Percentiles rank a stretch among this genome's conserved stretches.
Evolutionary conservation across 1,139 yeast genomes (phyloP).

Genomic region (Cylindricascospora bacillispora): DNA sequence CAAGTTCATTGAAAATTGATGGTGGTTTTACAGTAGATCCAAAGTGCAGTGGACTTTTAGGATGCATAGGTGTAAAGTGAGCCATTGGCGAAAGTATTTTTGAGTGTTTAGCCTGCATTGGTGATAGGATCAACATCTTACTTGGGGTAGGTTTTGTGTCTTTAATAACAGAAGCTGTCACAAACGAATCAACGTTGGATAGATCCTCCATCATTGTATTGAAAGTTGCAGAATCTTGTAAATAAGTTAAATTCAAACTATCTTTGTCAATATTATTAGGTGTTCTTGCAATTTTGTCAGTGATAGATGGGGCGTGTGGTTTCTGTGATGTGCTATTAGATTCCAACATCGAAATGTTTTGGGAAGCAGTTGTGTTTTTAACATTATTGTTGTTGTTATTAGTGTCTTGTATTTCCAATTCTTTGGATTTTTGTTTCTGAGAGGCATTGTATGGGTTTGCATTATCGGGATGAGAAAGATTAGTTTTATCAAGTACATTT

Average conservation of each 20-base stretch:
- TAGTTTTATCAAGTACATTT: background rate
- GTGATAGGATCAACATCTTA: slow-evolving; percentile 10
- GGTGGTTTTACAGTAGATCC: background rate
- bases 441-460: background rate
- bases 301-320: background rate
- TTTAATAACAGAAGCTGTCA: slow-evolving; percentile 17
- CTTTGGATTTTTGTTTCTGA: background rate
- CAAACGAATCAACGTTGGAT: slow-evolving; percentile 15
- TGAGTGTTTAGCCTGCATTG: background rate
- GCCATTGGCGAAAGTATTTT: background rate
- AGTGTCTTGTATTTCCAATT: background rate
- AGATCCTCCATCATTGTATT: slow-evolving; percentile 15
- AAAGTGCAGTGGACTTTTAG: background rate
- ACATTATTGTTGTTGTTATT: background rate
- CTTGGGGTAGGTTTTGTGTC: slow-evolving; percentile 9
- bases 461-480: background rate
- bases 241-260: slow-evolving; percentile 1
- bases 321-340: slow-evolving; percentile 2
- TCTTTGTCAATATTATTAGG: background rate
- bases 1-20: background rate
- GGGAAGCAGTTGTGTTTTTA: background rate
- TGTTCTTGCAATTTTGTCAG: background rate
- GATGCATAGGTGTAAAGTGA: background rate
- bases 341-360: background rate
- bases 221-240: slow-evolving; percentile 9